Evolutionary conservation across 768 basidiomycete genomes (phyloP).

Genomic region (Tricholoma matsutake): DNA sequence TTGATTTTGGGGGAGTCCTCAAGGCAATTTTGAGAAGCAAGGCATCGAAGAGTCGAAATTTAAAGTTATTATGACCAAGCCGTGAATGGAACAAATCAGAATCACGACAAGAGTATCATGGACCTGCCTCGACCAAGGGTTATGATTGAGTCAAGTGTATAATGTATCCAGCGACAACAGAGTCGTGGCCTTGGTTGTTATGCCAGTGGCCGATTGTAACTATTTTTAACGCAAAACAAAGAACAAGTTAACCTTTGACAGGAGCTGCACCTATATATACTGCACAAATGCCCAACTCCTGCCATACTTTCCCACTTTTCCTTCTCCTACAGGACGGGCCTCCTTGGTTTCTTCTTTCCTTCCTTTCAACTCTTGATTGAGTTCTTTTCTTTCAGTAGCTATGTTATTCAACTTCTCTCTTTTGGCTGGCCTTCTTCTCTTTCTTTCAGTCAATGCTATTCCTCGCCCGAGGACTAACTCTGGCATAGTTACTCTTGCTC

Average conservation of each 20-base stretch:
- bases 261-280: background rate
- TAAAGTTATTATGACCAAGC: too few relatives aligned
- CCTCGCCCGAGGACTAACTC: constrained; percentile 33
- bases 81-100: too few relatives aligned
- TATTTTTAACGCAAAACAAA: background rate
- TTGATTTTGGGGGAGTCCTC: too few relatives aligned
- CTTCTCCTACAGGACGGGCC: constrained; percentile 26
- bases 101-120: too few relatives aligned
- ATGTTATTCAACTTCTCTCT: constrained; percentile 63
- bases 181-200: too few relatives aligned
- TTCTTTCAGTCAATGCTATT: constrained; percentile 38
- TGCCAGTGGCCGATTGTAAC: background rate
- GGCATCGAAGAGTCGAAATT: too few relatives aligned
- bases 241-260: background rate
- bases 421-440: constrained; percentile 47
- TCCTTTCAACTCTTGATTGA: constrained; percentile 18
- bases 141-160: too few relatives aligned
- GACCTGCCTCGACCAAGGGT: too few relatives aligned
- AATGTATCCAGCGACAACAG: too few relatives aligned
- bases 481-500: constrained; percentile 40
- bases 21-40: too few relatives aligned
- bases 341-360: constrained; percentile 19
- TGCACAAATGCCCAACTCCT: constrained; percentile 3
- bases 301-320: constrained; percentile 20
- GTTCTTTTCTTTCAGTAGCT: constrained; percentile 21